phyloP scores from a whole-genome alignment of 2,329 filamentous ascomycete genomes.

The Penicillium sp. region DNA sequence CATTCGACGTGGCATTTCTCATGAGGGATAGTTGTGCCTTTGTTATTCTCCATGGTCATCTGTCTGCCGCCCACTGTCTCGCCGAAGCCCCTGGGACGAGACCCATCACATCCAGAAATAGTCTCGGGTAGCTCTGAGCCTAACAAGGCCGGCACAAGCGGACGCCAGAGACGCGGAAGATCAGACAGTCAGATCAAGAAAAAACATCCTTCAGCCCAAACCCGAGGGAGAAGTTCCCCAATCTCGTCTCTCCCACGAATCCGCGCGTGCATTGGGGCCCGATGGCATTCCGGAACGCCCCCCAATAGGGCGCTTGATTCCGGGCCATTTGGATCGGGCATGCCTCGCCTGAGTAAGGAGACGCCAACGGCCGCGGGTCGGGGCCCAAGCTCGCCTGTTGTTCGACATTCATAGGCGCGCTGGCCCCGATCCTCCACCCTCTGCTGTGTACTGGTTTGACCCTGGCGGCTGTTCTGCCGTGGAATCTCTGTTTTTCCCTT shows the following conservation, averaged over 20 bases:
- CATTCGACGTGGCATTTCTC: not conserved
- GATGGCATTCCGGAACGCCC: slow-evolving; percentile 8
- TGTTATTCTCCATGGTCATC: slow-evolving; percentile 1
- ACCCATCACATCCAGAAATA: slow-evolving; percentile 7
- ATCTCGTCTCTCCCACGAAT: not conserved
- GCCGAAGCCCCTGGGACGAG: slow-evolving; percentile 1
- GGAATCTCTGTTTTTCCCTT: too few species aligned
- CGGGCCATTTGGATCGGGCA: slow-evolving; percentile 10
- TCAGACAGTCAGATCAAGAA: not conserved
- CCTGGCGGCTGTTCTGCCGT: too few species aligned
- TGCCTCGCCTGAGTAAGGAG: slow-evolving; percentile 6
- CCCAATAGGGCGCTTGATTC: slow-evolving; percentile 11
- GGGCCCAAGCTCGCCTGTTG: not conserved
- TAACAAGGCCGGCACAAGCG: not conserved
- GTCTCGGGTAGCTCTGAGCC: slow-evolving; percentile 8
- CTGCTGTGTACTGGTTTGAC: too few species aligned
- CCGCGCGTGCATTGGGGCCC: not conserved
- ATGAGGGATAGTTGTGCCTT: slow-evolving; percentile 8
- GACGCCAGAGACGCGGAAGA: too few species aligned
- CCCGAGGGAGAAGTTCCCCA: not conserved
- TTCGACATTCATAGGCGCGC: too few species aligned
- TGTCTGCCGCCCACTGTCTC: not conserved
- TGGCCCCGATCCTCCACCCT: too few species aligned
- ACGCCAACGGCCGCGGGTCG: slow-evolving; percentile 1
- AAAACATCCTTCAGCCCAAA: not conserved